These are phyloP conservation scores for Fragilaria crotonensis DNA, from an alignment of 108 stramenopile species.

Conservation along the genomic window DNA sequence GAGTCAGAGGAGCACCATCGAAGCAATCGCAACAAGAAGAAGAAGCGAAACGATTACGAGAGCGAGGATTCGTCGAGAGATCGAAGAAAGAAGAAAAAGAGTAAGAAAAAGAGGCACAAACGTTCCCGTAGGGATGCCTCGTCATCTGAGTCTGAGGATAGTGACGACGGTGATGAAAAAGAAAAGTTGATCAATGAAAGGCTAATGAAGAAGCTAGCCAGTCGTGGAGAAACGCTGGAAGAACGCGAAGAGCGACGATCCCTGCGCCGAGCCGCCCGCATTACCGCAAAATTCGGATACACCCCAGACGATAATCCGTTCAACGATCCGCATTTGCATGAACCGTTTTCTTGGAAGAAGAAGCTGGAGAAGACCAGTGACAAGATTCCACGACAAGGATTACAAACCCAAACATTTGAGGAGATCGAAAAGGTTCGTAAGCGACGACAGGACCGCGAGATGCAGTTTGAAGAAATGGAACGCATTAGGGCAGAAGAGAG, in stretches of 20 bases:
- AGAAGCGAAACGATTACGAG: too few relatives aligned
- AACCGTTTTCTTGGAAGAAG: slow-evolving; percentile 95
- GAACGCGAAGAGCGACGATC: slow-evolving; percentile 75
- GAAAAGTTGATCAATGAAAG: slow-evolving; percentile 40
- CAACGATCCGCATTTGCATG: slow-evolving; percentile 93
- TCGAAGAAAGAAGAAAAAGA: not conserved
- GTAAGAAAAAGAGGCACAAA: not conserved
- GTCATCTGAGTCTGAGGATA: not conserved
- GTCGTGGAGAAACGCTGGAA: slow-evolving; percentile 72
- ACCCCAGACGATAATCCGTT: slow-evolving; percentile 98
- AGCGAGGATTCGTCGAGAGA: not conserved
- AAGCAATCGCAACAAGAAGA: not conserved
- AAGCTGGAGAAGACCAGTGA: slow-evolving; percentile 46
- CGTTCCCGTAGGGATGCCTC: not conserved
- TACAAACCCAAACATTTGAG: slow-evolving; percentile 66
- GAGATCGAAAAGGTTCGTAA: slow-evolving; percentile 96
- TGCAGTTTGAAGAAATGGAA: slow-evolving; percentile 90
- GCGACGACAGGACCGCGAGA: slow-evolving; percentile 85
- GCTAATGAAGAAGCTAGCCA: slow-evolving; percentile 58
- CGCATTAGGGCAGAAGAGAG: slow-evolving; percentile 87
- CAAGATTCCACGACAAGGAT: slow-evolving; percentile 6
- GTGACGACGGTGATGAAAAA: slow-evolving; percentile 7
- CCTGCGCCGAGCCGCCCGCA: slow-evolving; percentile 71
- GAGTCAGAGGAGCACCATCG: not conserved
- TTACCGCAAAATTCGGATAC: slow-evolving; percentile 84